Conservation (phyloP, 306 rosid species). For the Trifolium dubium region DNA sequence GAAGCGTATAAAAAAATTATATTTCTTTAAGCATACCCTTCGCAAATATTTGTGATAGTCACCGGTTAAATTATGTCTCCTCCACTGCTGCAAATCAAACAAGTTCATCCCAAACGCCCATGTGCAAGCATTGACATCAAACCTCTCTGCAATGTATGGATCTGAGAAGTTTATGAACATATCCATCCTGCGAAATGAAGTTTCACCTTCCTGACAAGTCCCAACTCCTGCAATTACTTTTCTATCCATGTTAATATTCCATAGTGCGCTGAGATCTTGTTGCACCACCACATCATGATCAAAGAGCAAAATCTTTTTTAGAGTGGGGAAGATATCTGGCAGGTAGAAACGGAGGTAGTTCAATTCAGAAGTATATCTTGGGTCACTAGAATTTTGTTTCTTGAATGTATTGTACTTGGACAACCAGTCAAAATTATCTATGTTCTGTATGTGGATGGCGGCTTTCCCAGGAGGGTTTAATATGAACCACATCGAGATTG, state of each 20-base stretch:
- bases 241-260: constrained; percentile 72
- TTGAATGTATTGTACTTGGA: constrained; percentile 56
- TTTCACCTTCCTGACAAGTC: constrained; percentile 68
- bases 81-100: constrained; percentile 86
- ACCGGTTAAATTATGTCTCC: constrained; percentile 66
- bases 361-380: constrained; percentile 84
- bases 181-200: constrained; percentile 67
- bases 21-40: constrained; percentile 59
- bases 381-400: constrained; percentile 58
- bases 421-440: constrained; percentile 71
- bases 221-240: constrained; percentile 82
- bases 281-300: constrained; percentile 97
- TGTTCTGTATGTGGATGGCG: constrained; percentile 72
- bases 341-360: constrained; percentile 93
- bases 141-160: constrained; percentile 67
- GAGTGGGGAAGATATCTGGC: constrained; percentile 75
- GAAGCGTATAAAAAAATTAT: constrained; percentile 26
- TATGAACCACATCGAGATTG: constrained; percentile 93
- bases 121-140: constrained; percentile 78
- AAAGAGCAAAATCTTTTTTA: constrained; percentile 74
- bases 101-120: constrained; percentile 99
- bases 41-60: constrained; percentile 69
- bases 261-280: constrained; percentile 73
- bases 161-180: constrained; percentile 85
- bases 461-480: constrained; percentile 87